Conservation (phyloP, 148 eudicot species). For the Rhododendron ferrugineum region DNA sequence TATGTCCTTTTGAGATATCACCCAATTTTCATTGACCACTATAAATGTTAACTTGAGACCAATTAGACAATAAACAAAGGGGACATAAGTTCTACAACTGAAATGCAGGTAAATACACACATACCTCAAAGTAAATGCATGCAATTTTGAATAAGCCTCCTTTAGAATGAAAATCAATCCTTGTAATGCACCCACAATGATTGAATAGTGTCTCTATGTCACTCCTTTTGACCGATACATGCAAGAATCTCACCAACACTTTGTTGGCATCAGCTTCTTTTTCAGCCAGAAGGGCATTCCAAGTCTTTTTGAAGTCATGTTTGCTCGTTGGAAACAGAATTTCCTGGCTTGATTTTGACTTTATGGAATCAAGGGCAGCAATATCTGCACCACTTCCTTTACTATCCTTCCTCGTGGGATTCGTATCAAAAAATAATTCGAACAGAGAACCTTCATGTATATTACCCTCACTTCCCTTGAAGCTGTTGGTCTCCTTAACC, state of each 20-base stretch:
- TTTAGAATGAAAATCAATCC: constrained; percentile 8
- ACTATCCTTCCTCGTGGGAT: not conserved
- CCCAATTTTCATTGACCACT: not conserved
- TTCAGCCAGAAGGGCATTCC: not conserved
- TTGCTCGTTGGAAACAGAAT: not conserved
- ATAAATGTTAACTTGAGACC: not conserved
- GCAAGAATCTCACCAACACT: constrained; percentile 21
- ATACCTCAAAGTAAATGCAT: constrained; percentile 20
- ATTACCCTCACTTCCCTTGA: not conserved
- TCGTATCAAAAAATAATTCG: not conserved
- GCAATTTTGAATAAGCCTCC: constrained; percentile 10
- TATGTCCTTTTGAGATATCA: not conserved
- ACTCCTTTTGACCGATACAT: not conserved
- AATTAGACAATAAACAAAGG: constrained; percentile 2
- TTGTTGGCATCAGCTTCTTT: constrained; percentile 13
- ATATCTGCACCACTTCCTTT: not conserved
- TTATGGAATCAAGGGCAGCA: not conserved
- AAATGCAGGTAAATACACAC: not conserved
- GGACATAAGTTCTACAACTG: not conserved
- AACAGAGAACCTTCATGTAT: not conserved
- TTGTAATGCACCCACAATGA: constrained; percentile 16
- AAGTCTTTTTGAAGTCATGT: not conserved
- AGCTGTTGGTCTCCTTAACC: not conserved
- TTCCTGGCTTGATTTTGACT: not conserved
- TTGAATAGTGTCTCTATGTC: not conserved